Evolutionary conservation across 2,329 filamentous ascomycete species (phyloP), one percentile per base, ranked within the genome.

Genomic region (Aspergillus amoenus): DNA sequence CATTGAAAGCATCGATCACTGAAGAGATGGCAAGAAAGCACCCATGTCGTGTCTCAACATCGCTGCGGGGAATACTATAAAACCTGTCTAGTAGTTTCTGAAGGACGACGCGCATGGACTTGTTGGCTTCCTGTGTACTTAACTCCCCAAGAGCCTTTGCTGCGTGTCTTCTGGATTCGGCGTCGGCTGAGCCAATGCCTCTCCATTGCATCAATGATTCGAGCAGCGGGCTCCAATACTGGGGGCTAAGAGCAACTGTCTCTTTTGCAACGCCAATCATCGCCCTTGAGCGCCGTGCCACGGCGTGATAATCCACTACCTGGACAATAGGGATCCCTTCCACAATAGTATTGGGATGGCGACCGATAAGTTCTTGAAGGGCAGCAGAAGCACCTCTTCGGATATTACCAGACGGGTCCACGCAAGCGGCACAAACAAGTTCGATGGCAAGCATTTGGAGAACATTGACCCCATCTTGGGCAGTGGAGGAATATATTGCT

Each of bases 341-440:
- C 15, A 83, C 79, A 34, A 97, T 85, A 0, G 84, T 92, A 66
- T 97, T 88, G 0, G 94, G 93, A 74, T 99, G 93, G 9, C 94
- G 86, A 11, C 94, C 94, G 58, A 97, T 89, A 13, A 99, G 81
- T 71, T 99, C 94, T 70, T 99, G 94, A 39, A 99, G 78, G 2
- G 94, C 94, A 43, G 94, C 94, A 24, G 94, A 97, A 30, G 93
- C 88, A 3, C 93, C 94, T 63, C 94, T 85, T 52, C 94, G 84
- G 65, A 99, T 96, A 65, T 99, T 99, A 3, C 94, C 94, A 11
- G 91, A 88, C 1, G 93, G 88, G 69, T 99, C 94, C 6, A 97
- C 81, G 61, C 88, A 94, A 5, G 91, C 92, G 2, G 91, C 86
- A 12, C 89, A 85, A 0, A 96, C 84, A 13, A 99, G 81, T 66